Evolutionary conservation across 805 yeast genomes (phyloP).

Genomic region (Candida manassasensis): DNA sequence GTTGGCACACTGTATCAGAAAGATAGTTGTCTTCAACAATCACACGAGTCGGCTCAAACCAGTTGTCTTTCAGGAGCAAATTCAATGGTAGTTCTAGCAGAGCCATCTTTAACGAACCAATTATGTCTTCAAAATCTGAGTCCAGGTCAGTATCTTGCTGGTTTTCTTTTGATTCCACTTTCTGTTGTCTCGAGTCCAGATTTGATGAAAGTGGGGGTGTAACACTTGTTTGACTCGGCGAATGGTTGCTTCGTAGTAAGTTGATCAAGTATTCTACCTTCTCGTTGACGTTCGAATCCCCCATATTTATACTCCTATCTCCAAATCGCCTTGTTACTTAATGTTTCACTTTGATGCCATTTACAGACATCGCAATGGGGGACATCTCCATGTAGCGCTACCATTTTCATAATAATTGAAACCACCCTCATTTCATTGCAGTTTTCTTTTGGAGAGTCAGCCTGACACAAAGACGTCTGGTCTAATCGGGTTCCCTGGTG

Average conservation of each 20-base stretch:
- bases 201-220: no score
- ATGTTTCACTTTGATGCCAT: no score
- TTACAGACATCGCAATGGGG: no score
- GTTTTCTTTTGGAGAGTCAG: no score
- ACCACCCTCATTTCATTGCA: no score
- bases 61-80: not conserved
- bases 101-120: conserved; percentile 9
- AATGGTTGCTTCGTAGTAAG: conserved; percentile 15
- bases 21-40: conserved; percentile 21
- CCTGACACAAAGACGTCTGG: no score
- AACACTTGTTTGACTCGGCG: no score
- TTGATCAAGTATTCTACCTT: conserved; percentile 16
- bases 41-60: conserved; percentile 4
- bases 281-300: not conserved
- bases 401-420: no score
- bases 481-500: no score
- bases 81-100: conserved; percentile 8
- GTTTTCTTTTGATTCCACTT: not conserved
- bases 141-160: conserved; percentile 9
- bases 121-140: conserved; percentile 20
- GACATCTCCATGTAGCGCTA: no score
- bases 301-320: conserved; percentile 1
- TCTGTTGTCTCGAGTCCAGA: no score
- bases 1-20: conserved; percentile 35
- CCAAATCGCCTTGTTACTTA: no score